Conservation (phyloP, 768 basidiomycete species). For the Dendrothele bispora region DNA sequence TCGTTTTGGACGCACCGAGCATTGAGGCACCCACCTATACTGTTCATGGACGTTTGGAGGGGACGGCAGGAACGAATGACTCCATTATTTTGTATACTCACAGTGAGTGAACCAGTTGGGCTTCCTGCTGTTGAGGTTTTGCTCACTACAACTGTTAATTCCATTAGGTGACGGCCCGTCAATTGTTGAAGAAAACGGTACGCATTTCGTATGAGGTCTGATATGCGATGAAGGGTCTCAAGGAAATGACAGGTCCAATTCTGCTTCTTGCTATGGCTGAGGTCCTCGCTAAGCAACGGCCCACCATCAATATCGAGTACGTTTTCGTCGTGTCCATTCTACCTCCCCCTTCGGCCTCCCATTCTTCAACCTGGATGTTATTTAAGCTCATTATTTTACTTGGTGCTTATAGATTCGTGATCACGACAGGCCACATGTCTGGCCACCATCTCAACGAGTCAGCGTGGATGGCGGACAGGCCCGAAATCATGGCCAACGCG, state of each 20-base stretch:
- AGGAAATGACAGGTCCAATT: constrained; percentile 23
- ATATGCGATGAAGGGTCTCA: too few species aligned
- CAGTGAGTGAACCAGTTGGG: constrained; percentile 15
- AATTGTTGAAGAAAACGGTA: constrained; percentile 32
- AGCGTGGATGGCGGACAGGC: constrained; percentile 25
- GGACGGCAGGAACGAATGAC: constrained; percentile 16
- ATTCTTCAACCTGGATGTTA: too few species aligned
- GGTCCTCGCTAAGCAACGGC: constrained; percentile 23
- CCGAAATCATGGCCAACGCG: constrained; percentile 22
- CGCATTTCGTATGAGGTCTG: too few species aligned
- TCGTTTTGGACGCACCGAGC: constrained; percentile 30
- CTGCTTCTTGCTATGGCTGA: constrained; percentile 29
- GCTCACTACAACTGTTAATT: not conserved
- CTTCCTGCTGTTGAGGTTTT: not conserved
- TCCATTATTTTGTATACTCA: constrained; percentile 30
- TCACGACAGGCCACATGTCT: constrained; percentile 30
- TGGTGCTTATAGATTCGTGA: constrained; percentile 22
- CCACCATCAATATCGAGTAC: constrained; percentile 28
- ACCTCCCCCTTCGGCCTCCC: not conserved
- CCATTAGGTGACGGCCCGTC: constrained; percentile 28
- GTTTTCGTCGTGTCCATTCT: not conserved
- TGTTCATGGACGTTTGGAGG: constrained; percentile 23
- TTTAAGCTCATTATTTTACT: not conserved
- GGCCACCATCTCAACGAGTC: constrained; percentile 27
- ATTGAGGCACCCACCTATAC: constrained; percentile 18